Evolutionary conservation across 345 rosid genomes (phyloP).

Genomic region (Durio zibethinus): DNA sequence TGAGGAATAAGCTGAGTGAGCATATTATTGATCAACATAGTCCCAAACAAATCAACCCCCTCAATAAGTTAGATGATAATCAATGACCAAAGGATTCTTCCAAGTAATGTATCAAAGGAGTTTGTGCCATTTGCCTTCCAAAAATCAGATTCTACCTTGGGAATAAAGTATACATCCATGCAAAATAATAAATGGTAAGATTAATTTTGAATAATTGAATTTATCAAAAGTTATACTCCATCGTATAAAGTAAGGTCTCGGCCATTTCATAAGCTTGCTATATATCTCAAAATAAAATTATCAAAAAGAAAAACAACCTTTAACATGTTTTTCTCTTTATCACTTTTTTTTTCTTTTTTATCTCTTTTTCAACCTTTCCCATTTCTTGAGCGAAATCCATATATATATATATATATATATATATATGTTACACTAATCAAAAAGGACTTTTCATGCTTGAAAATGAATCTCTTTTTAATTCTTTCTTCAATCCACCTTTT

Average conservation of each 20-base stretch:
- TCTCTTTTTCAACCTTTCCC: background rate
- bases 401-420: no score
- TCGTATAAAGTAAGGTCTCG: background rate
- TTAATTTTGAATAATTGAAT: background rate
- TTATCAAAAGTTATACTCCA: background rate
- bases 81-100: background rate
- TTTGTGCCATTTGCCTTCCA: background rate
- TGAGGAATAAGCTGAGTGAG: no score
- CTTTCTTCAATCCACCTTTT: conserved; percentile 1
- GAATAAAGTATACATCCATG: conserved; percentile 6
- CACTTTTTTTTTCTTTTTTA: background rate
- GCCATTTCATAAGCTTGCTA: background rate
- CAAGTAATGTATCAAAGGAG: background rate
- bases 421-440: background rate
- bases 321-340: background rate
- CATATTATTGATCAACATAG: no score
- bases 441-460: background rate
- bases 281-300: background rate
- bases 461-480: background rate
- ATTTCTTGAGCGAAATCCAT: background rate
- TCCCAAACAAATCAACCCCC: background rate
- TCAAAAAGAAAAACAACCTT: background rate
- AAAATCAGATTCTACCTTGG: background rate
- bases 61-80: background rate
- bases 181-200: background rate